Evolutionary conservation across 2,329 filamentous ascomycete genomes (phyloP).

Genomic region (Ophiostoma angusticollis): DNA sequence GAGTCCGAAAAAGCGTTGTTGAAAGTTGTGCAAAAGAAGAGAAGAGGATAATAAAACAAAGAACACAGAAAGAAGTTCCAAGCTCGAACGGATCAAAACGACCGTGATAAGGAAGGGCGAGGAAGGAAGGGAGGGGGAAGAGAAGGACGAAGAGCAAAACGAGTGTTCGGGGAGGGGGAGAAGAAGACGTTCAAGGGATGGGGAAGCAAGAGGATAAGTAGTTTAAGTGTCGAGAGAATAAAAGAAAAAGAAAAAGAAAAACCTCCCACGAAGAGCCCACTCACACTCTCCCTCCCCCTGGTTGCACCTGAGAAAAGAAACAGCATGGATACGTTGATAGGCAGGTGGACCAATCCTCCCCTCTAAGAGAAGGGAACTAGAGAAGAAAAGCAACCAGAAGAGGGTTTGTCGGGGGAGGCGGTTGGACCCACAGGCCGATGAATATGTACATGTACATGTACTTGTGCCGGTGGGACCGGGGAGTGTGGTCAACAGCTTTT

Average conservation of each 20-base stretch:
- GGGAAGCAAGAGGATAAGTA: slow-evolving; percentile 34
- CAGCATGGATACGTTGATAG: slow-evolving; percentile 21
- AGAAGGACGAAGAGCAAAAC: slow-evolving; percentile 17
- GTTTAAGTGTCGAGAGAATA: slow-evolving; percentile 10
- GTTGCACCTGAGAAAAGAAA: slow-evolving; percentile 14
- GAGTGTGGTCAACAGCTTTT: slow-evolving; percentile 9
- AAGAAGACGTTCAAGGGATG: slow-evolving; percentile 5
- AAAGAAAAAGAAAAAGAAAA: slow-evolving; percentile 5
- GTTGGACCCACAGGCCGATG: slow-evolving; percentile 11
- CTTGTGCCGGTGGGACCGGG: slow-evolving; percentile 10
- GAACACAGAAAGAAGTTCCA: too few species aligned
- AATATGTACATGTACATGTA: too few species aligned
- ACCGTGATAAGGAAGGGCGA: slow-evolving; percentile 3
- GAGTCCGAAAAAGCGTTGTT: too few species aligned
- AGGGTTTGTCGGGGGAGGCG: slow-evolving; percentile 8
- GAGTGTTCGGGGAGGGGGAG: slow-evolving; percentile 26
- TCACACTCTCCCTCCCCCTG: slow-evolving; percentile 3
- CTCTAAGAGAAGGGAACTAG: slow-evolving; percentile 7
- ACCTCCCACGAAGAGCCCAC: slow-evolving; percentile 3
- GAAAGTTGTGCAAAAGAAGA: too few species aligned
- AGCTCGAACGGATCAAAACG: too few species aligned
- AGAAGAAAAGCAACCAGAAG: background rate
- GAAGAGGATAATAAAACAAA: too few species aligned
- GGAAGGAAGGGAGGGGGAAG: background rate
- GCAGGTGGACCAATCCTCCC: slow-evolving; percentile 13